Evolutionary conservation across 129 eudicot species (phyloP), one percentile per base, ranked within the genome.

Genomic region (Lactuca sativa): DNA sequence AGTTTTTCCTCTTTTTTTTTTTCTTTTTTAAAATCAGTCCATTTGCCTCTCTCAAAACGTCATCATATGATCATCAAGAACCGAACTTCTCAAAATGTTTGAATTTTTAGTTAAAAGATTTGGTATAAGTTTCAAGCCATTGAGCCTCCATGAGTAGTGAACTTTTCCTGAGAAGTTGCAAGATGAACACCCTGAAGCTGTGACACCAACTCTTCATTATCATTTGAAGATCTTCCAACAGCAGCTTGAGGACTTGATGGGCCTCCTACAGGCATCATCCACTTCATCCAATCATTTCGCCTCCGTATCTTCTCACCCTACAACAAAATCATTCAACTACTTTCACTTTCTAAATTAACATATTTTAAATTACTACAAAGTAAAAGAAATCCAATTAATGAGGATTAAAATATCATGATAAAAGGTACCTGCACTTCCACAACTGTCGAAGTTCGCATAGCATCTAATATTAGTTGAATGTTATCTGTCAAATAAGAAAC

Each of bases 341-440:
- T 43, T 43, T 25, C 30, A 40, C 8, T 40, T 40, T 6, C 8
- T 9, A 40, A 40, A 43, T 8, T 43, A 3, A 40, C 0, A 5
- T 5, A 5, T 0, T 0, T 59, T 25, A 62, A 72, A 44, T 14
- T 31, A 25, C 30, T 10, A 11, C 15, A 25, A 43, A 18, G 16
- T 12, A 47, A 66, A 11, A 16, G 43, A 56, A 32, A 71, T 48
- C 18, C 62, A 13, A 25, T 25, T 25, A 1, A 25, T 25, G 1
- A n/a, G 30, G 30, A 25, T 25, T 25, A 25, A 25, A 25, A 25
- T 25, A 25, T 25, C 1, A 25, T 25, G 30, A 9, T 3, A 6
- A 6, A 14, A 56, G 58, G 53, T 33, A 88, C 95, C 86, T 88
- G 90, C 53, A 79, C 84, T 85, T 88, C 95, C 67, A 88, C 86